A percentile compares a stretch with the other conserved stretches of the same genome.
Conservation (phyloP, 495 filamentous ascomycete genomes). For the Penicillium samsonianum region DNA sequence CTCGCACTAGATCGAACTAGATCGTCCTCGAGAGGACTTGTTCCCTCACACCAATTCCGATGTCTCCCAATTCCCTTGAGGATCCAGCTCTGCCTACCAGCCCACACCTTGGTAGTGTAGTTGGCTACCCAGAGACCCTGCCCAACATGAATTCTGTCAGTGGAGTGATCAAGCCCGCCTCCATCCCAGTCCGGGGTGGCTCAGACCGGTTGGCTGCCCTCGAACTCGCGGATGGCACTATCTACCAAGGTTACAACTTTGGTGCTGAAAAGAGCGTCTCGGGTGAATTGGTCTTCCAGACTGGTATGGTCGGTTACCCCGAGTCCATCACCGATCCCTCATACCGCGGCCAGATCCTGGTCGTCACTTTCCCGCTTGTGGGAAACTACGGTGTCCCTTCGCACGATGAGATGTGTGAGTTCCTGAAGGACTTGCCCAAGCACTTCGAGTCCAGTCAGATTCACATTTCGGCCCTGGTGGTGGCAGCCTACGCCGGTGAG, state of each 20-base stretch:
- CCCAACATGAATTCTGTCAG: slow-evolving; percentile 37
- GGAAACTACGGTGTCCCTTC: slow-evolving; percentile 96
- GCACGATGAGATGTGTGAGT: slow-evolving; percentile 73
- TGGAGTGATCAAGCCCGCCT: slow-evolving; percentile 54
- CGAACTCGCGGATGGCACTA: slow-evolving; percentile 85
- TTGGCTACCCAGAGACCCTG: slow-evolving; percentile 39
- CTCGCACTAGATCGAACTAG: slow-evolving; percentile 29
- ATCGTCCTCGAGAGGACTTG: slow-evolving; percentile 51
- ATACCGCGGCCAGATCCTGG: slow-evolving; percentile 88
- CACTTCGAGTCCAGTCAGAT: slow-evolving; percentile 91
- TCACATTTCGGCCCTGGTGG: slow-evolving; percentile 87
- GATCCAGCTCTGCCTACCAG: slow-evolving; percentile 39
- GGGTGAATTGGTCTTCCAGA: slow-evolving; percentile 98
- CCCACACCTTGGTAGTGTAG: slow-evolving; percentile 38
- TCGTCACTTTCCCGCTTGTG: slow-evolving; percentile 86
- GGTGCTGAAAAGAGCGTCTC: slow-evolving; percentile 88
- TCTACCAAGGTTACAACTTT: slow-evolving; percentile 92
- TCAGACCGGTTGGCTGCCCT: slow-evolving; percentile 69
- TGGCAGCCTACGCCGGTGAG: slow-evolving; percentile 88
- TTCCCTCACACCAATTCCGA: slow-evolving; percentile 37
- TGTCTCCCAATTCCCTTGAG: slow-evolving; percentile 35
- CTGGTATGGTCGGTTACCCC: slow-evolving; percentile 98
- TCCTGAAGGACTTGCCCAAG: slow-evolving; percentile 80
- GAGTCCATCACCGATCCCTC: slow-evolving; percentile 93
- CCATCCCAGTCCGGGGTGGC: slow-evolving; percentile 42